These are phyloP conservation scores for Amborella trichopoda DNA, from an alignment of 164 flowering plant species.

Conservation along the genomic window DNA sequence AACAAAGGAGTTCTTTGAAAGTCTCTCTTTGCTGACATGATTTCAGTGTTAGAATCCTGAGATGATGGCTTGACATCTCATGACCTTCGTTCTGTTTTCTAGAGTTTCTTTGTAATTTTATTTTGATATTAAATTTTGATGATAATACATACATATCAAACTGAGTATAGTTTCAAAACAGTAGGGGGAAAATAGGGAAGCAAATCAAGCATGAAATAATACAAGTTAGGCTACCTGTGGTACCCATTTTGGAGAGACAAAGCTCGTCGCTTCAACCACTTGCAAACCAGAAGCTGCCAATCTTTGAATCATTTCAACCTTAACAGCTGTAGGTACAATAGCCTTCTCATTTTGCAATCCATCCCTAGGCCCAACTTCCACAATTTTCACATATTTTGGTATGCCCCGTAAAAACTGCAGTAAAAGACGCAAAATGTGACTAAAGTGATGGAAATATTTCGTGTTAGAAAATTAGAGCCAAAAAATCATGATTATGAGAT, in stretches of 20 bases:
- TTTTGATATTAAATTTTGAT: too few species aligned
- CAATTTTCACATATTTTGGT: conserved; percentile 87
- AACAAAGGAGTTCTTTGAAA: too few species aligned
- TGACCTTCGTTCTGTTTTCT: too few species aligned
- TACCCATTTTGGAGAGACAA: conserved; percentile 99
- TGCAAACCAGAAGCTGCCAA: conserved; percentile 68
- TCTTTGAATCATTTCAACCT: conserved; percentile 70
- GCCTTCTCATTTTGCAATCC: conserved; percentile 96
- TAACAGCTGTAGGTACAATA: conserved; percentile 67
- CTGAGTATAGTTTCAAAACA: too few species aligned
- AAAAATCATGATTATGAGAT: not conserved
- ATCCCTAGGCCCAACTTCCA: conserved; percentile 99
- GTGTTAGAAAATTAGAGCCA: not conserved
- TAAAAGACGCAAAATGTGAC: not conserved
- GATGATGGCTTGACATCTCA: too few species aligned
- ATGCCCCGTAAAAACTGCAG: conserved; percentile 49
- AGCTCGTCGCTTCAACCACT: conserved; percentile 96
- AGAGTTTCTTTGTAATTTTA: too few species aligned
- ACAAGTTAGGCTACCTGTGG: conserved; percentile 61
- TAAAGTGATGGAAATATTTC: not conserved
- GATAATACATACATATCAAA: too few species aligned
- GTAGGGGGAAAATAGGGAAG: not conserved
- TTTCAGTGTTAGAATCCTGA: too few species aligned
- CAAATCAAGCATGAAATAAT: not conserved
- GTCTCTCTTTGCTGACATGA: too few species aligned